Base-by-base conservation (phyloP, 1,139 yeast species). In the Pichia cactophila region DNA sequence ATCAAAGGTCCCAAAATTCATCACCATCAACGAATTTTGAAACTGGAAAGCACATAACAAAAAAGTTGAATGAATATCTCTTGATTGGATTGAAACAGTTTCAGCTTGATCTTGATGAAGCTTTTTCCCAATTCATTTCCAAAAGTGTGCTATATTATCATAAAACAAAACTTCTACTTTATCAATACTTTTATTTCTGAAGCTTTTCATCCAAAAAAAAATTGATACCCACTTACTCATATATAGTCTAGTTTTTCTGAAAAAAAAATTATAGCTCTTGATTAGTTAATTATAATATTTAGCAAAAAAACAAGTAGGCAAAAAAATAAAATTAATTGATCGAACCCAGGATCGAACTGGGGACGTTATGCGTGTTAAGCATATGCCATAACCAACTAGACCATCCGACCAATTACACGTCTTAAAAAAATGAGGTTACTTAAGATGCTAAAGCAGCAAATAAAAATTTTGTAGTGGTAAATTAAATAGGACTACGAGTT, bases 291-390 rank as follows among this genome's bases (percentile, higher is more conserved):
- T 17, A 17, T 17, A 17, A 17, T 17, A 3, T 17, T 17, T 17
- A 17, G 3, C 20, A 35, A 35, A 35, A 35, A 35, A 35, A 17
- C n/a, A 10, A 17, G 12, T 16, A 36, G 23, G 23, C 23, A 40
- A 40, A 40, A 40, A 17, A n/a, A 40, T 14, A 12, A 12, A 17
- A 12, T 17, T 17, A 53, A 62, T 63, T 88, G 96, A 86, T 85
- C 86, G 80, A 84, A 88, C 96, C 96, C 96, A 87, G 96, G 96
- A 85, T 88, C 96, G 96, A 88, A 88, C 96, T 86, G 96, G 96
- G 96, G 96, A 88, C 96, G 90, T 86, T 85, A 90, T 85, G 95
- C 95, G 95, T 87, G 96, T 87, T 86, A 87, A 86, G 95, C 95
- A 86, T 90, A 84, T 85, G 95, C 94, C 95, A 86, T 87, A 79